phyloP scores from a whole-genome alignment of 148 eudicot genomes.

The Cornus florida region DNA sequence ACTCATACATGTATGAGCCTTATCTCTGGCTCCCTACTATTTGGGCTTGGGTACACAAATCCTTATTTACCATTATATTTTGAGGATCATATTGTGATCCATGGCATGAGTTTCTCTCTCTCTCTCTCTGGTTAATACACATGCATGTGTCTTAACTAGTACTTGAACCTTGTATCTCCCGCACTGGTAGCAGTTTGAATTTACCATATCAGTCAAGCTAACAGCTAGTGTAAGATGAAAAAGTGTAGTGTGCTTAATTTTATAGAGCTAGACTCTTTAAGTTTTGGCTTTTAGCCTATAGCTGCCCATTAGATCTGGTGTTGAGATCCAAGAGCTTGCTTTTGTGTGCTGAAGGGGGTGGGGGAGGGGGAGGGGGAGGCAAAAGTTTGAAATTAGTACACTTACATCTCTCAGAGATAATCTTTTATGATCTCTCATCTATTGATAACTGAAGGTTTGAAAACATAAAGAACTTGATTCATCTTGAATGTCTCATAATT shows the following conservation, averaged over 20 bases:
- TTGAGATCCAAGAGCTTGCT: not conserved
- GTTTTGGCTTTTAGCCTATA: no score
- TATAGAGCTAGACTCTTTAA: not conserved
- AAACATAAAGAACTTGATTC: not conserved
- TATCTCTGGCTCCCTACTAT: no score
- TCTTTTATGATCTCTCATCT: not conserved
- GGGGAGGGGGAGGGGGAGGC: not conserved
- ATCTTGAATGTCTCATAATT: not conserved
- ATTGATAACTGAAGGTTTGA: not conserved
- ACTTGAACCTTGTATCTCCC: no score
- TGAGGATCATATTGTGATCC: no score
- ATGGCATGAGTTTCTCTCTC: no score
- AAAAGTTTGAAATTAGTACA: not conserved
- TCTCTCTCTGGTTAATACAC: no score
- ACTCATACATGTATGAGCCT: no score
- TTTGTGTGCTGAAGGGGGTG: not conserved
- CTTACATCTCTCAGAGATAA: not conserved
- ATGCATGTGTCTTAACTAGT: no score
- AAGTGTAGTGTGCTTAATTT: not conserved
- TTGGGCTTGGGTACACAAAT: no score
- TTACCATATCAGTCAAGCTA: no score
- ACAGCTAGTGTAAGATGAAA: not conserved
- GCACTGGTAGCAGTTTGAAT: no score
- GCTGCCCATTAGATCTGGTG: not conserved
- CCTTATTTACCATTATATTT: no score